A percentile compares a stretch with the other conserved stretches of the same genome.
These are phyloP conservation scores for Wickerhamomyces kurtzmanii DNA, from an alignment of 805 yeast genomes.

Conservation along the genomic window DNA sequence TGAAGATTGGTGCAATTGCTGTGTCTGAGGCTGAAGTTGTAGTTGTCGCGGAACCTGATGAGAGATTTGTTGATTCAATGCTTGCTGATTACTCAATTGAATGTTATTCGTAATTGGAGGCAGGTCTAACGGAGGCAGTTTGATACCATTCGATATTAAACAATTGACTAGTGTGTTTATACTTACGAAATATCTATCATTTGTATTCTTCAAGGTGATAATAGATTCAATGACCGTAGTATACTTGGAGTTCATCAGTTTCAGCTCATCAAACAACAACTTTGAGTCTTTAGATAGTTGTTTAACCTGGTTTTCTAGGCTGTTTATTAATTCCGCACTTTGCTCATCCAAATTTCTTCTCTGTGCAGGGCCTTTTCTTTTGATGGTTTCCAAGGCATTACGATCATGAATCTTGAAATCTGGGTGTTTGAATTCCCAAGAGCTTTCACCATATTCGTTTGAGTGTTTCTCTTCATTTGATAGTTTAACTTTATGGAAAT, in stretches of 20 bases:
- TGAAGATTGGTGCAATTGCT: constrained; percentile 4
- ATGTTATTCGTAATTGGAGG: constrained; percentile 23
- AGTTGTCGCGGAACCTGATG: background rate
- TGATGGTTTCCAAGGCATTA: constrained; percentile 78
- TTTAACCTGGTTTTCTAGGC: constrained; percentile 10
- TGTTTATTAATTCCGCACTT: constrained; percentile 8
- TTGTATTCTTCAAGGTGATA: constrained; percentile 42
- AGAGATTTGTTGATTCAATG: constrained; percentile 1
- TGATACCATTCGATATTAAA: constrained; percentile 49
- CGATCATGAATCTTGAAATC: constrained; percentile 69
- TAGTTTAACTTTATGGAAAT: constrained; percentile 89
- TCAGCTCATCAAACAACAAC: constrained; percentile 23
- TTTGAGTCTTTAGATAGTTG: constrained; percentile 20
- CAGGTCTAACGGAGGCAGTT: constrained; percentile 54
- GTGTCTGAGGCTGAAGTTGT: constrained; percentile 4
- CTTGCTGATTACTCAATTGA: constrained; percentile 4
- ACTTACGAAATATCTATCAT: constrained; percentile 46
- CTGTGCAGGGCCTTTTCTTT: constrained; percentile 63
- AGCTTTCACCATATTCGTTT: constrained; percentile 58
- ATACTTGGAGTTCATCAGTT: constrained; percentile 42
- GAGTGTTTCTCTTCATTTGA: constrained; percentile 49
- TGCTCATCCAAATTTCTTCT: constrained; percentile 27
- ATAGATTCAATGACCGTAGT: constrained; percentile 55
- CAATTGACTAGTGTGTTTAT: constrained; percentile 39
- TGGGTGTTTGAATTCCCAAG: constrained; percentile 95